These are phyloP conservation scores for Malassezia sympodialis DNA, from an alignment of 1,284 basidiomycete genomes.

Conservation along the genomic window DNA sequence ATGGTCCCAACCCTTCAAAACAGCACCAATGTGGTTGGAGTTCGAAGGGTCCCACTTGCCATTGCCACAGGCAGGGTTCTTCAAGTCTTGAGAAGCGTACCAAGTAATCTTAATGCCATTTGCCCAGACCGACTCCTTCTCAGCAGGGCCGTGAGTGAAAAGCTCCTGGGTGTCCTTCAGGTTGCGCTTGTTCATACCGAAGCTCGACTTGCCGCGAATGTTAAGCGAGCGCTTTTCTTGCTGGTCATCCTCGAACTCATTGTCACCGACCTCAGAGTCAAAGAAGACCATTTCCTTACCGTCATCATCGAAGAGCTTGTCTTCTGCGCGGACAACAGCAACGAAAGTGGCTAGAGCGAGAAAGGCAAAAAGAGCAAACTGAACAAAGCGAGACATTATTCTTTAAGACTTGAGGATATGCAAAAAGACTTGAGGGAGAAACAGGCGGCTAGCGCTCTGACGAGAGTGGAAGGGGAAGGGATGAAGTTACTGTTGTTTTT, in stretches of 20 bases:
- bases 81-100: constrained; percentile 39
- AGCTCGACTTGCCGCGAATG: constrained; percentile 19
- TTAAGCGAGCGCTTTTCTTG: constrained; percentile 21
- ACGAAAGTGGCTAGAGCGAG: constrained; percentile 5
- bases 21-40: constrained; percentile 38
- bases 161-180: constrained; percentile 13
- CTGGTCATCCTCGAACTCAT: constrained; percentile 26
- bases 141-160: constrained; percentile 20
- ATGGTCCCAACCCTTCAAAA: constrained; percentile 25
- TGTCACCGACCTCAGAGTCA: constrained; percentile 31
- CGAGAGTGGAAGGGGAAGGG: neutral
- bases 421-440: neutral
- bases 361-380: constrained; percentile 13
- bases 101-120: constrained; percentile 33
- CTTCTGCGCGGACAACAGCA: constrained; percentile 11
- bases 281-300: constrained; percentile 26
- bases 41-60: constrained; percentile 36
- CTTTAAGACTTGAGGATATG: neutral
- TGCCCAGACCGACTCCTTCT: constrained; percentile 19
- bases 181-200: constrained; percentile 22
- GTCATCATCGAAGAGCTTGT: constrained; percentile 24
- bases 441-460: constrained; percentile 10
- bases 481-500: neutral
- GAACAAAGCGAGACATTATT: constrained; percentile 14
- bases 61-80: constrained; percentile 37